These are phyloP conservation scores for Ilyonectria mors-panacis DNA, from an alignment of 2,329 filamentous ascomycete genomes.

Conservation along the genomic window DNA sequence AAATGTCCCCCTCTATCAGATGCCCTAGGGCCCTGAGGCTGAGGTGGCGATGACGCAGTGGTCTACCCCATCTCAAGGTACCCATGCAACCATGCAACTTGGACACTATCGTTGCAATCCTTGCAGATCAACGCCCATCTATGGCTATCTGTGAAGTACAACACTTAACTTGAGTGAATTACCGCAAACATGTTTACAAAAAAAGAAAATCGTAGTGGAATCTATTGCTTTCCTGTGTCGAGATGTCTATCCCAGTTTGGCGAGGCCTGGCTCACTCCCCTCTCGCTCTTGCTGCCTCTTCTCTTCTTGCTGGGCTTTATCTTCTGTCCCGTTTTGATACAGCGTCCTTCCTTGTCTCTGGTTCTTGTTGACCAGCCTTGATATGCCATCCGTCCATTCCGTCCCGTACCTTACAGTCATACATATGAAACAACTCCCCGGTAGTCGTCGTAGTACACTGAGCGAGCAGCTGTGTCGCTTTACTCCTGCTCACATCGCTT, in stretches of 20 bases:
- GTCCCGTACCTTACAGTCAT: constrained; percentile 51
- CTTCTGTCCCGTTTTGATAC: constrained; percentile 44
- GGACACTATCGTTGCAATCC: not conserved
- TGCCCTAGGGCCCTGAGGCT: not conserved
- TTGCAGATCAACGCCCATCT: not conserved
- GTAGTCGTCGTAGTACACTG: constrained; percentile 44
- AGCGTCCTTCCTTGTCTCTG: constrained; percentile 37
- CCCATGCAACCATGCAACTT: not conserved
- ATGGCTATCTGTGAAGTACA: not conserved
- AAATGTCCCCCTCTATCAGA: constrained; percentile 19
- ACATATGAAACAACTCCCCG: constrained; percentile 50
- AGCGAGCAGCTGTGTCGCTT: constrained; percentile 28
- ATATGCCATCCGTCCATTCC: constrained; percentile 39
- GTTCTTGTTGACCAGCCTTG: constrained; percentile 27
- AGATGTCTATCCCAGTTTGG: constrained; percentile 47
- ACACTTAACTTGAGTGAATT: not conserved
- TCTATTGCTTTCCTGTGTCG: constrained; percentile 51
- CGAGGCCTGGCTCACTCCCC: constrained; percentile 13
- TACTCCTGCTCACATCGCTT: constrained; percentile 50
- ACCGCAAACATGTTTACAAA: constrained; percentile 23
- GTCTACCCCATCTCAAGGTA: constrained; percentile 2
- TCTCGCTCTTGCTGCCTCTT: constrained; percentile 37
- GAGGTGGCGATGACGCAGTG: constrained; percentile 32
- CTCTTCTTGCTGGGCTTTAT: constrained; percentile 19
- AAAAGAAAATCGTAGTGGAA: constrained; percentile 50